These are phyloP conservation scores for Oxalis stricta DNA, from an alignment of 441 rosid species.

Conservation along the genomic window DNA sequence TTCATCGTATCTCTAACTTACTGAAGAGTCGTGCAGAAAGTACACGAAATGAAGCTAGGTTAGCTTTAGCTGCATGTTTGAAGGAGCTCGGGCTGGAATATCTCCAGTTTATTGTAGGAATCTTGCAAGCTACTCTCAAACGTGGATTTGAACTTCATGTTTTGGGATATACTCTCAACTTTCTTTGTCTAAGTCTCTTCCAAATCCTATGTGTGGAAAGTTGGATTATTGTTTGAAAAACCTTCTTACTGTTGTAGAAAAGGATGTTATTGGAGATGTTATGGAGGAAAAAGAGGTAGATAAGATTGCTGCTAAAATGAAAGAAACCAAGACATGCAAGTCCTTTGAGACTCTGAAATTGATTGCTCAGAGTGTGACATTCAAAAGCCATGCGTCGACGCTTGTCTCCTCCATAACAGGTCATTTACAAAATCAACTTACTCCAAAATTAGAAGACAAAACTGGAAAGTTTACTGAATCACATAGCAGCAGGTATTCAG, in stretches of 20 bases:
- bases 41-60: conserved; percentile 71
- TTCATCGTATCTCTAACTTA: conserved; percentile 62
- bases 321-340: conserved; percentile 64
- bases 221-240: conserved; percentile 81
- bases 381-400: conserved; percentile 51
- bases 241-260: conserved; percentile 63
- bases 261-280: conserved; percentile 82
- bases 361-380: conserved; percentile 64
- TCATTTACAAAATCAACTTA: conserved; percentile 51
- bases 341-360: conserved; percentile 70
- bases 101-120: conserved; percentile 51
- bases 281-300: conserved; percentile 87
- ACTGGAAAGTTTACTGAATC: conserved; percentile 62
- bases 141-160: conserved; percentile 89
- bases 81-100: conserved; percentile 87
- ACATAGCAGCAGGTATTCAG: conserved; percentile 75
- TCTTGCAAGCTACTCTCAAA: conserved; percentile 58
- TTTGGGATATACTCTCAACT: conserved; percentile 67
- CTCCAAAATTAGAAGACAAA: conserved; percentile 57
- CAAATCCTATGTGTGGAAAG: conserved; percentile 31
- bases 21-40: conserved; percentile 61
- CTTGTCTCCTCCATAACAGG: conserved; percentile 55
- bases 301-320: conserved; percentile 81
- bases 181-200: conserved; percentile 40
- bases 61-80: conserved; percentile 77